Evolutionary conservation across 129 eudicot genomes (phyloP).

Genomic region (Centaurea solstitialis): DNA sequence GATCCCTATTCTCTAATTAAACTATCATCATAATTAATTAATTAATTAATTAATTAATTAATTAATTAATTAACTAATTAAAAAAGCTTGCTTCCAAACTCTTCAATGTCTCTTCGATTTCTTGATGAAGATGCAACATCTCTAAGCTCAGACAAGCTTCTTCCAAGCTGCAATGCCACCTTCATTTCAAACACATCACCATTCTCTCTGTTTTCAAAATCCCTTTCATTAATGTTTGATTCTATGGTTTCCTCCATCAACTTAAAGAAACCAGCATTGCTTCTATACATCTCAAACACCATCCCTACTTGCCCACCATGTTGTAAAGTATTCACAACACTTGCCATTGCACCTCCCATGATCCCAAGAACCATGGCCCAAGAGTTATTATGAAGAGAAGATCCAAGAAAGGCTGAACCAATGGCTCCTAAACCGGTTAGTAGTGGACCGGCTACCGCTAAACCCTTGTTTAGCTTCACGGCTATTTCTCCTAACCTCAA

Average conservation of each 20-base stretch:
- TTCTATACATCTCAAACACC: conserved; percentile 79
- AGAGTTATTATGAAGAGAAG: conserved; percentile 21
- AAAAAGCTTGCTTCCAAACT: conserved; percentile 74
- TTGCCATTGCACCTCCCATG: conserved; percentile 60
- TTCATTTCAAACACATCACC: conserved; percentile 72
- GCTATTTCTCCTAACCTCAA: conserved; percentile 59
- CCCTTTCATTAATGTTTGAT: conserved; percentile 45
- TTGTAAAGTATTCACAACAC: conserved; percentile 55
- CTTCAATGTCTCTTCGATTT: conserved; percentile 31
- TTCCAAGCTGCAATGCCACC: conserved; percentile 66
- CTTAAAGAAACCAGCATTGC: conserved; percentile 74
- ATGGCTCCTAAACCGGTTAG: conserved; percentile 62
- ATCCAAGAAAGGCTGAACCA: conserved; percentile 45
- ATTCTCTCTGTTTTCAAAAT: conserved; percentile 51
- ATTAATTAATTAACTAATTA: conserved; percentile 1
- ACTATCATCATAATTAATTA: background rate
- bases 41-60: background rate
- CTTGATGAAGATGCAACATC: conserved; percentile 46
- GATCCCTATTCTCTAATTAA: background rate
- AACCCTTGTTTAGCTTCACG: conserved; percentile 52
- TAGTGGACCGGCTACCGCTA: conserved; percentile 58
- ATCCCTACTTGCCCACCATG: conserved; percentile 90
- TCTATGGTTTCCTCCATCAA: conserved; percentile 53
- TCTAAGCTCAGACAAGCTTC: conserved; percentile 64
- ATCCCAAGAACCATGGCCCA: conserved; percentile 62